Evolutionary conservation across 176 grass and related monocot genomes (phyloP).

Genomic region (Oryza rufipogon): DNA sequence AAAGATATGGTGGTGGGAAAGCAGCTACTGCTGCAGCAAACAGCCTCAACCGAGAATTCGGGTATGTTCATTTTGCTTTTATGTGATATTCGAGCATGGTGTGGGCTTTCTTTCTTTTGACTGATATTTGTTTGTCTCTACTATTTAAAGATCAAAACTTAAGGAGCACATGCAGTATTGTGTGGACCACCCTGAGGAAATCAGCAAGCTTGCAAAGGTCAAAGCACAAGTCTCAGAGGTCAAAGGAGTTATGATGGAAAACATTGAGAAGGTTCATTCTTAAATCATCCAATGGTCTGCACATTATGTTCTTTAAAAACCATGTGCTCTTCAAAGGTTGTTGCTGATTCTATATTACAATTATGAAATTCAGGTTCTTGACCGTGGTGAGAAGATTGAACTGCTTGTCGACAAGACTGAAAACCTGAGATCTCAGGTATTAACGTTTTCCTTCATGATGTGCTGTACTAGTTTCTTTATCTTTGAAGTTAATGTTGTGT

Average conservation of each 20-base stretch:
- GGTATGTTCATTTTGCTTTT: constrained; percentile 42
- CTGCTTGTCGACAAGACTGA: constrained; percentile 93
- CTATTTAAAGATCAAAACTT: constrained; percentile 70
- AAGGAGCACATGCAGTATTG: constrained; percentile 98
- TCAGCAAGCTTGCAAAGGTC: constrained; percentile 89
- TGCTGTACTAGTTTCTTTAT: neutral
- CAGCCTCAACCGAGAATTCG: constrained; percentile 82
- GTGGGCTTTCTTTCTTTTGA: neutral
- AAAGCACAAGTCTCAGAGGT: constrained; percentile 96
- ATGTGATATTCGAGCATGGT: neutral
- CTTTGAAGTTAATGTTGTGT: neutral
- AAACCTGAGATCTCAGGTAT: constrained; percentile 86
- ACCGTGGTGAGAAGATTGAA: constrained; percentile 92
- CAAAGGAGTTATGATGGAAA: constrained; percentile 98
- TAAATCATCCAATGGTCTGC: neutral
- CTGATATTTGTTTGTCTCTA: constrained; percentile 25
- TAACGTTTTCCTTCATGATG: neutral
- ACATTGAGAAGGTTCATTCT: constrained; percentile 83
- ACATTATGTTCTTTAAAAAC: constrained; percentile 24
- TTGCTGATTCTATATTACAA: constrained; percentile 8
- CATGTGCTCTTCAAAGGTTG: neutral
- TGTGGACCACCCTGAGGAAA: constrained; percentile 86
- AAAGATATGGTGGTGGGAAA: constrained; percentile 90
- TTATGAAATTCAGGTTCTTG: constrained; percentile 70
- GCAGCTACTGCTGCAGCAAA: constrained; percentile 78